Percentiles rank a stretch among this genome's conserved stretches.
Evolutionary conservation across 139 green algal species (phyloP).

Genomic region (Chlamydomonas asymmetrica): DNA sequence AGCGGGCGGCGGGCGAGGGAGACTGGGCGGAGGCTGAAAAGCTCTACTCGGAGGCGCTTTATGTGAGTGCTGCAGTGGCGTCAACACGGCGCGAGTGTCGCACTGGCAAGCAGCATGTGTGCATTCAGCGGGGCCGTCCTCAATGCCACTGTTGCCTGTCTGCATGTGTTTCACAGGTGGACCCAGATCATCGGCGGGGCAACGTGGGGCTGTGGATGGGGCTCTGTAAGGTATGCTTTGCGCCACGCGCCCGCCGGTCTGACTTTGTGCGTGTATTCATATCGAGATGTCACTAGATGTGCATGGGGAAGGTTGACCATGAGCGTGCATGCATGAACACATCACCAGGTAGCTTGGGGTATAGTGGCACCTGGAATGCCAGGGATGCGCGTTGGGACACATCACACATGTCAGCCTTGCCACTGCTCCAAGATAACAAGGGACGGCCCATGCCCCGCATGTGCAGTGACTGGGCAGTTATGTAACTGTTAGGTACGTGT

Average conservation of each 20-base stretch:
- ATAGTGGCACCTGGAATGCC: too few species aligned
- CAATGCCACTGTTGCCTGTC: not conserved
- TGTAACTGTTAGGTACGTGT: too few species aligned
- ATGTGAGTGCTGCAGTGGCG: conserved; percentile 13
- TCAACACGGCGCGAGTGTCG: not conserved
- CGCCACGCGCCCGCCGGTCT: not conserved
- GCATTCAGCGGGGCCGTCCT: not conserved
- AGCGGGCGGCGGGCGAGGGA: conserved; percentile 17
- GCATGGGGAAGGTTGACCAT: too few species aligned
- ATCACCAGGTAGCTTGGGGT: too few species aligned
- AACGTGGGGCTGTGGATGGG: conserved; percentile 51
- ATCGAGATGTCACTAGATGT: not conserved
- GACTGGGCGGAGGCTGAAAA: conserved; percentile 40
- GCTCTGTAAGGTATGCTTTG: conserved; percentile 24
- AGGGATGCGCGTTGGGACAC: too few species aligned
- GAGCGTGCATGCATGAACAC: too few species aligned
- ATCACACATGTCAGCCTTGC: too few species aligned
- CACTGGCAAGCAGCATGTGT: not conserved
- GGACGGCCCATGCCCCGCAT: too few species aligned
- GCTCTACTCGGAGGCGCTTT: conserved; percentile 10
- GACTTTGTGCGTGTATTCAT: not conserved
- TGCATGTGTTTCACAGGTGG: conserved; percentile 22
- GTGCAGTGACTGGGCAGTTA: too few species aligned
- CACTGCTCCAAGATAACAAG: too few species aligned
- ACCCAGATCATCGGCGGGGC: conserved; percentile 27